Conservation (phyloP, 2,329 filamentous ascomycete genomes). For the Epichloe elymi region DNA sequence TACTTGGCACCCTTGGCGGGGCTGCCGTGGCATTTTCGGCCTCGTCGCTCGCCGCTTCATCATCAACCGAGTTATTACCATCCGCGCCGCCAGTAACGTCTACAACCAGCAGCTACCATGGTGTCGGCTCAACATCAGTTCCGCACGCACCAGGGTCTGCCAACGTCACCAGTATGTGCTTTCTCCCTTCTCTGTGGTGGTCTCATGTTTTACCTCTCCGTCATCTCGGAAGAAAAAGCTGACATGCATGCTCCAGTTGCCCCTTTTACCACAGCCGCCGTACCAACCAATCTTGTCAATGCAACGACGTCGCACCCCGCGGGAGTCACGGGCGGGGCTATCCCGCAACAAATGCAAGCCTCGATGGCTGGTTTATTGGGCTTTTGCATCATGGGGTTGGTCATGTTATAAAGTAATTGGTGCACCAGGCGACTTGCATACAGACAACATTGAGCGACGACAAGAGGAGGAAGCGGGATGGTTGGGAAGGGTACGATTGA, state of each 20-base stretch:
- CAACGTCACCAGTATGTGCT: conserved; percentile 3
- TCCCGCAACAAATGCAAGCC: conserved; percentile 19
- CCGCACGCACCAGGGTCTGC: background rate
- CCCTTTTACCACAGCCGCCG: conserved; percentile 1
- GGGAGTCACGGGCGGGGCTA: conserved; percentile 19
- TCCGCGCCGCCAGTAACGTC: background rate
- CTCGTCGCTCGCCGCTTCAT: background rate
- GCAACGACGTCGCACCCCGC: conserved; percentile 14
- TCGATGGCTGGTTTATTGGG: conserved; percentile 23
- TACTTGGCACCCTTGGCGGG: conserved; percentile 7
- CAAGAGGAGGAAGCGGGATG: background rate
- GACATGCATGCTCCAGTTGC: conserved; percentile 4
- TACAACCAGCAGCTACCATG: background rate
- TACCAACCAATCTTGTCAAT: conserved; percentile 12
- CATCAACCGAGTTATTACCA: background rate
- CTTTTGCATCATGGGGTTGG: conserved; percentile 23
- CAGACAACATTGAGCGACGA: background rate
- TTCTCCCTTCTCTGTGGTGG: no score
- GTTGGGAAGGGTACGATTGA: background rate
- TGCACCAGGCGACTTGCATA: background rate
- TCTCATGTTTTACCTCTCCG: no score
- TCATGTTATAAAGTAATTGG: conserved; percentile 16
- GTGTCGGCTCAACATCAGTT: background rate
- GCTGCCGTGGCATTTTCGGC: conserved; percentile 8
- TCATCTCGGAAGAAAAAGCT: background rate